Evolutionary conservation across 2,329 filamentous ascomycete genomes (phyloP).

Genomic region (Penicillium sp.): DNA sequence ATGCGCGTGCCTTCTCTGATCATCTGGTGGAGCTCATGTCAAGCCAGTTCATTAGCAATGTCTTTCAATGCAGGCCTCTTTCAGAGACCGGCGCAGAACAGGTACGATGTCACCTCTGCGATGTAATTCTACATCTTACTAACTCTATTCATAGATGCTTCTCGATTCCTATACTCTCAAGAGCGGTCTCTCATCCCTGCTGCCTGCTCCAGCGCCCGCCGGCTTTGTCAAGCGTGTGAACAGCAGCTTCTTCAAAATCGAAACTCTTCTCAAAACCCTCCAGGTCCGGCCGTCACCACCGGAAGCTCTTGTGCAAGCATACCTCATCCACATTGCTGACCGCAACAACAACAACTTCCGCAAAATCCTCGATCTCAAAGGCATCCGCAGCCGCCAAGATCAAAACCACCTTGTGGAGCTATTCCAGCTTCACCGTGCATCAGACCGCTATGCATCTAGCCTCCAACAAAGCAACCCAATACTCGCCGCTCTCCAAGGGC

Average conservation of each 20-base stretch:
- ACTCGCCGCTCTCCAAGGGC: constrained; percentile 59
- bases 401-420: constrained; percentile 80
- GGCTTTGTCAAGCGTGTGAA: constrained; percentile 83
- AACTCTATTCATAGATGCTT: constrained; percentile 64
- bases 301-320: constrained; percentile 92
- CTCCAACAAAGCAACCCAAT: constrained; percentile 69
- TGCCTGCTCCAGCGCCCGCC: constrained; percentile 57
- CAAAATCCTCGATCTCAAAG: constrained; percentile 94
- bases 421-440: constrained; percentile 79
- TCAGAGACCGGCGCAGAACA: constrained; percentile 93
- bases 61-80: constrained; percentile 85
- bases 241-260: constrained; percentile 78
- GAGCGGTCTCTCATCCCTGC: constrained; percentile 48
- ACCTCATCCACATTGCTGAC: constrained; percentile 94
- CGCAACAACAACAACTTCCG: constrained; percentile 91
- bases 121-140: not conserved
- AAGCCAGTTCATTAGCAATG: constrained; percentile 73
- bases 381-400: constrained; percentile 75
- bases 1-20: constrained; percentile 90
- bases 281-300: constrained; percentile 89
- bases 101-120: constrained; percentile 44
- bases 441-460: constrained; percentile 60
- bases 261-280: constrained; percentile 90
- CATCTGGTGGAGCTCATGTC: constrained; percentile 89
- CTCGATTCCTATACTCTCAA: constrained; percentile 79